Base-by-base conservation (phyloP, 2,329 filamentous ascomycete genomes). In the Pseudogymnoascus sp. region DNA sequence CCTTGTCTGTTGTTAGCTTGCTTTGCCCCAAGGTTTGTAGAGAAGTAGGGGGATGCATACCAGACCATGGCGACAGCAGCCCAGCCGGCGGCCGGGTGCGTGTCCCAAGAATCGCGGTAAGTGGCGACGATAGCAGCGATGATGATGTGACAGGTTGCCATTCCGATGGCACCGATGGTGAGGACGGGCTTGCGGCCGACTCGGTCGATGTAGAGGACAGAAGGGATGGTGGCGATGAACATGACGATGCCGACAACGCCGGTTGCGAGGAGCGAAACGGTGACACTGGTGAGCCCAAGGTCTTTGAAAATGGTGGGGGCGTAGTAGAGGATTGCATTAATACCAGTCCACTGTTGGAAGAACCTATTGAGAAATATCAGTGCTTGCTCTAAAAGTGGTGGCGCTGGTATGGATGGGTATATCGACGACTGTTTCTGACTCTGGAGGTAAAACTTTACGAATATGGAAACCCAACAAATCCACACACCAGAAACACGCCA, bases 211-310 rank as follows among this genome's bases (percentile, higher is more conserved):
- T 82, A 89, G 3, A 88, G 76, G 1, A 90, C 85, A 0, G 86
- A 82, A 0, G 87, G 86, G 31, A 90, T 83, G 0, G 87, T 90
- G 21, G 83, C 82, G 66, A 90, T 67, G 69, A 89, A 88, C 83
- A 89, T 88, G 67, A 85, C 83, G 43, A 90, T 86, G 2, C 88
- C 88, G 4, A 89, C 87, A 0, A 90, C 87, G 2, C 88, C 88
- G 0, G 88, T 90, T 0, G 88, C 88, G 1, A 90, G 78, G 0
- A 90, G 79, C 0, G 83, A 85, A 0, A 75, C 76, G 0, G 80
- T 79, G 65, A 78, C 81, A 1, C 72, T 72, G 0, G 74, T 75
- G 14, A 82, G 71, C 3, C 80, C 80, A 0, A 83, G 70, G 13
- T 75, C 74, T 1, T 73, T 68, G 71, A 83, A 57, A 57, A 57